Evolutionary conservation across 2,329 filamentous ascomycete species (phyloP).

Genomic region (Talaromyces sp.): DNA sequence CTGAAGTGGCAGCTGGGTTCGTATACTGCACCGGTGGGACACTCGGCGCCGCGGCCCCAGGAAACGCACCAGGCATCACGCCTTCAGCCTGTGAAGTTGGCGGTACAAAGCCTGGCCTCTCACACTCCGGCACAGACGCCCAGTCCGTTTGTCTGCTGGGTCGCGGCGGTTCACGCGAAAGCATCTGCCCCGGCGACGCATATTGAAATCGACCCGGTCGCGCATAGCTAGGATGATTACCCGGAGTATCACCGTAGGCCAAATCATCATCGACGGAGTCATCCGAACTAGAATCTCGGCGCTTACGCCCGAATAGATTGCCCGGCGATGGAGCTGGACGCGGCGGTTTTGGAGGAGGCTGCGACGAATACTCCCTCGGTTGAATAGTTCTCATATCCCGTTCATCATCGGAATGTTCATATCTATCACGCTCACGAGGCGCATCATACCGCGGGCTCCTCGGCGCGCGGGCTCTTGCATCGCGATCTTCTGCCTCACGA

Average conservation of each 20-base stretch:
- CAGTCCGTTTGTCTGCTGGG: constrained; percentile 32
- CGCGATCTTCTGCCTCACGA: neutral
- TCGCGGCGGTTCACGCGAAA: constrained; percentile 11
- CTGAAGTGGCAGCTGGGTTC: constrained; percentile 19
- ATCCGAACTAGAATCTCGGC: constrained; percentile 21
- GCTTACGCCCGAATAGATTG: neutral
- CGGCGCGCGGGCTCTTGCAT: constrained; percentile 14
- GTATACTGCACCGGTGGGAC: constrained; percentile 38
- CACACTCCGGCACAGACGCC: constrained; percentile 44
- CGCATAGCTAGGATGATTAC: constrained; percentile 39
- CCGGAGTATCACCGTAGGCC: constrained; percentile 40
- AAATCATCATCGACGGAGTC: constrained; percentile 38
- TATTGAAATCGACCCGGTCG: constrained; percentile 35
- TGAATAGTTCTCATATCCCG: constrained; percentile 16
- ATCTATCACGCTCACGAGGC: constrained; percentile 22
- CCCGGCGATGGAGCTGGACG: constrained; percentile 10
- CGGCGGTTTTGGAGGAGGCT: constrained; percentile 17
- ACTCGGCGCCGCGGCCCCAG: constrained; percentile 21
- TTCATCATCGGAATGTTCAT: constrained; percentile 29
- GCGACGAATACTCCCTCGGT: constrained; percentile 17
- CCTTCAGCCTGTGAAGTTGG: constrained; percentile 34
- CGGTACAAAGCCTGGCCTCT: constrained; percentile 46
- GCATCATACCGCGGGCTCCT: constrained; percentile 25
- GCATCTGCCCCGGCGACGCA: constrained; percentile 25
- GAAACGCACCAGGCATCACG: constrained; percentile 37